Base-by-base conservation (phyloP, 805 yeast species). In the Wickerhamiella kazuoi region DNA sequence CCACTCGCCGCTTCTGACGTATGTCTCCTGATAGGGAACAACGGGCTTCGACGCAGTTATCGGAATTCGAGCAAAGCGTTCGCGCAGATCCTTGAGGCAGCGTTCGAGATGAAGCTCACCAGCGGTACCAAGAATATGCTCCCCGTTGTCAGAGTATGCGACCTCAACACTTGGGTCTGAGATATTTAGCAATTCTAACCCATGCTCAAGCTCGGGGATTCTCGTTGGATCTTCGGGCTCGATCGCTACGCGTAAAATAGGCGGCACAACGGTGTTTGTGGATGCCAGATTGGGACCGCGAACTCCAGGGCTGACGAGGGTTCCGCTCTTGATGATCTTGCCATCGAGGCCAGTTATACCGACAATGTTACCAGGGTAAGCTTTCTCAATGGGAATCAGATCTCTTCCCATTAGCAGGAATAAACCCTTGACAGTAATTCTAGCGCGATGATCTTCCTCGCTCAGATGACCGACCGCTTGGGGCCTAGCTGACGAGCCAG, bases 51-150 rank as follows among this genome's bases (percentile, higher is more conserved):
- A 87, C 24, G 76, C 72, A 3, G 79, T 72, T 9, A 90, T 75
- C 37, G 83, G 95, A 48, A 84, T 72, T 11, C 86, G 84, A 0
- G 97, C 96, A 67, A 84, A 90, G 48, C 97, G 66, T 50, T 82
- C 94, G 40, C 71, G 74, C 51, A 90, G 62, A 60, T 90, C 99
- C 52, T 83, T 84, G 47, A 90, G 57, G 58, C 98, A 90, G 53
- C 98, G 71, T 53, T 90, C 99, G 32, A 90, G 64, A 63, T 90
- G 99, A 45, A 90, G 65, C 58, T 90, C 98, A 37, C 99, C 99
- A 8, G 98, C 95, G 8, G 94, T 86, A 34, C 93, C 82, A 49
- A 90, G 64, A 46, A 90, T 84, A 48, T 81, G 80, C 58, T 90
- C 99, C 41, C 99, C 99, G 7, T 76, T 74, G 42, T 82, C 94